Conservation (phyloP, 2,329 filamentous ascomycete species). For the Trichoderma gracile region DNA sequence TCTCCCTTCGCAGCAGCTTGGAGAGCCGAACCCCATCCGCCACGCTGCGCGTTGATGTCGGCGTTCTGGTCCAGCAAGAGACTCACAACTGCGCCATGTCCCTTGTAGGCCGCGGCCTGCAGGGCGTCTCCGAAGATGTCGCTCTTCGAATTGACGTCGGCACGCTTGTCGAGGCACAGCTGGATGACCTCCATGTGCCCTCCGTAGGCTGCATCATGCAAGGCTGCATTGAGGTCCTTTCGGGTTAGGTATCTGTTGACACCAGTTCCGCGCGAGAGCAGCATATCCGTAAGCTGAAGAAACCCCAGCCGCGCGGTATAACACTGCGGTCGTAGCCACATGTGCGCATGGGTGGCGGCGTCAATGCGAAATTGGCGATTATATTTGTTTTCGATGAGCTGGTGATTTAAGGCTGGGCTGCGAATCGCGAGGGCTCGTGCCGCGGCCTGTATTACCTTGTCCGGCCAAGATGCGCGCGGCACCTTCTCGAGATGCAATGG, state of each 20-base stretch:
- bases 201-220: neutral
- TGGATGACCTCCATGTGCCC: neutral
- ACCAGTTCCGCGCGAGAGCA: neutral
- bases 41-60: neutral
- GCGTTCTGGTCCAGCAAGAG: neutral
- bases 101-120: neutral
- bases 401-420: neutral
- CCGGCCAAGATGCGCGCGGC: neutral
- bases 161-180: neutral
- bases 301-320: neutral
- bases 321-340: neutral
- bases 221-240: neutral
- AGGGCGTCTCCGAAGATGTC: neutral
- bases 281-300: neutral
- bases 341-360: no score
- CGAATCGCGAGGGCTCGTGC: neutral
- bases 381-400: neutral
- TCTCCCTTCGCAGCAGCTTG: neutral
- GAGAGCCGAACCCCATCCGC: neutral
- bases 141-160: conserved; percentile 1
- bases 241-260: neutral
- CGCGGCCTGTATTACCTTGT: no score
- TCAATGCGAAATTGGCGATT: no score
- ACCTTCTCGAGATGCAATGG: neutral
- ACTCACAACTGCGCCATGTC: neutral